A percentile compares a stretch with the other conserved stretches of the same genome.
Conservation (phyloP, 176 grass and related monocot species). For the Dendrocalamus sinicus region DNA sequence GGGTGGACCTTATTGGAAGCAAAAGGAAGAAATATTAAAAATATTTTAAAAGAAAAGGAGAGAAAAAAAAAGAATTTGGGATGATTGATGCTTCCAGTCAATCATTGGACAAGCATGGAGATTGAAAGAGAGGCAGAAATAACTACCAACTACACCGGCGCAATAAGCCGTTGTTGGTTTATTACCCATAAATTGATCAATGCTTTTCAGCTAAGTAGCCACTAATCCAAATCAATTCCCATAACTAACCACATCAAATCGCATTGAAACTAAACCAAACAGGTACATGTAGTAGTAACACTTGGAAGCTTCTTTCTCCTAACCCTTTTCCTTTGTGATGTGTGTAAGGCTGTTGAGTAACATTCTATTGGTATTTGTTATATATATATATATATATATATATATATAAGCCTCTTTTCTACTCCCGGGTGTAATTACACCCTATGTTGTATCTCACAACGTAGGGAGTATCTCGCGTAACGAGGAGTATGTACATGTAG, state of each 20-base stretch:
- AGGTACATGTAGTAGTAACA: background rate
- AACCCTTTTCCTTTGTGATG: too few species aligned
- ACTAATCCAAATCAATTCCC: background rate
- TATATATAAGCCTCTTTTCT: too few species aligned
- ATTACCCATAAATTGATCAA: background rate
- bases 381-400: too few species aligned
- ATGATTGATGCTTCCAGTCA: conserved; percentile 36
- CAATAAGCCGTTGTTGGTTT: background rate
- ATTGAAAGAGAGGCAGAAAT: background rate
- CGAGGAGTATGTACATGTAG: too few species aligned
- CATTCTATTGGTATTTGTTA: background rate
- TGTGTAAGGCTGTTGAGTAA: background rate
- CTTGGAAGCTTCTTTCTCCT: background rate
- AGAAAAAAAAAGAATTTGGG: background rate
- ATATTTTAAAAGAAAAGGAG: background rate
- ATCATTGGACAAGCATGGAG: conserved; percentile 37
- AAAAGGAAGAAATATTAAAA: background rate
- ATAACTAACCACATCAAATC: background rate
- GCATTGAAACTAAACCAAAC: background rate
- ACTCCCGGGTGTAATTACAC: too few species aligned
- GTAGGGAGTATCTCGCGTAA: too few species aligned
- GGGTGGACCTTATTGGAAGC: conserved; percentile 39
- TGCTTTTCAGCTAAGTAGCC: background rate
- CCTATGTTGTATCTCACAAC: too few species aligned
- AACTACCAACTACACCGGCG: conserved; percentile 1